Percentiles rank a stretch among this genome's conserved stretches.
phyloP scores from a whole-genome alignment of 768 basidiomycete genomes.

The Russula dissimulans region DNA sequence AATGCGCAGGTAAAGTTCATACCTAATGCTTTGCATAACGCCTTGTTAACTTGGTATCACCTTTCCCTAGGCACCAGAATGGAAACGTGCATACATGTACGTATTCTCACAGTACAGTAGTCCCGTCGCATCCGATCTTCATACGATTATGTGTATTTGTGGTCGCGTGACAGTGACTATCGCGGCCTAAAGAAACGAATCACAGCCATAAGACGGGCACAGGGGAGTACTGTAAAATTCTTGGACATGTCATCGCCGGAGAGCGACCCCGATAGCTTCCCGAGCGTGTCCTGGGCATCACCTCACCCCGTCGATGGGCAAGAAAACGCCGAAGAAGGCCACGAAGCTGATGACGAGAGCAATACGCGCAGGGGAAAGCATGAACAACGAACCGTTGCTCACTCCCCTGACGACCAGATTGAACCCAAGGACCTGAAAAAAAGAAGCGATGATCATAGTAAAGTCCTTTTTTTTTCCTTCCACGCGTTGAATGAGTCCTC shows the following conservation, averaged over 20 bases:
- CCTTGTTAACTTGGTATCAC: not conserved
- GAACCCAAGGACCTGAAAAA: not conserved
- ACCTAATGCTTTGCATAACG: not conserved
- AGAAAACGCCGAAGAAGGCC: not conserved
- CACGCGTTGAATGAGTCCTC: not conserved
- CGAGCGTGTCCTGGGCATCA: not conserved
- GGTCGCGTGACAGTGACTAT: constrained; percentile 17
- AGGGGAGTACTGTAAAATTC: not conserved
- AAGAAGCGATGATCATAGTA: not conserved
- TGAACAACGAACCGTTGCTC: not conserved
- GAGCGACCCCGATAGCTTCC: not conserved
- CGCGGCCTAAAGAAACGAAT: constrained; percentile 18
- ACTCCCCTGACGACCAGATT: not conserved
- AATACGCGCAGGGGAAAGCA: not conserved
- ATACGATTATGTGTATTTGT: not conserved
- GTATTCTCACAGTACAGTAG: not conserved
- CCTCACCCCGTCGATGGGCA: not conserved
- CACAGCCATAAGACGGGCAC: not conserved
- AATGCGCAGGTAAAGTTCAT: constrained; percentile 12
- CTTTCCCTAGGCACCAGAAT: constrained; percentile 15
- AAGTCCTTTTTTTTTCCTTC: not conserved
- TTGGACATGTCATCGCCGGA: not conserved
- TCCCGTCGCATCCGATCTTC: not conserved
- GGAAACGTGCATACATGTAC: constrained; percentile 21
- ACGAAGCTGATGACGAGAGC: not conserved